Percentiles rank a stretch among this genome's conserved stretches.
Conservation (phyloP, 2,329 filamentous ascomycete species). For the Periconia sp. region DNA sequence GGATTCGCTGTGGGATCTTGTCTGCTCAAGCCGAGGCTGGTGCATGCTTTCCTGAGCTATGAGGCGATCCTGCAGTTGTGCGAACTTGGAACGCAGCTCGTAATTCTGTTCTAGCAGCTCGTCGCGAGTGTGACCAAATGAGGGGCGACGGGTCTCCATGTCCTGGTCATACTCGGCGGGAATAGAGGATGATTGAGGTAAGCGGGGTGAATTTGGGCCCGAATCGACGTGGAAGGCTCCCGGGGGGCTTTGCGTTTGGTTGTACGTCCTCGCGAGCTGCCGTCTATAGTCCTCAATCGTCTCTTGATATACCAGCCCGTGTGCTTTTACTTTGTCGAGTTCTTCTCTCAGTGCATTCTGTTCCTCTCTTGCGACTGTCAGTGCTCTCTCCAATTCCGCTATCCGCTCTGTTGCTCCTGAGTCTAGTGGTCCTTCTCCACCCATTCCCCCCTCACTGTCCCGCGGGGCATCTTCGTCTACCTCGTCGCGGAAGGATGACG, state of each 20-base stretch:
- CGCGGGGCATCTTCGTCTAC: not conserved
- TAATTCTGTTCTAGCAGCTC: constrained; percentile 30
- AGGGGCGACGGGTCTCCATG: constrained; percentile 6
- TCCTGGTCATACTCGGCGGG: constrained; percentile 14
- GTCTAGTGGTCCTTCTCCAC: constrained; percentile 10
- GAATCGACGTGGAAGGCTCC: constrained; percentile 8
- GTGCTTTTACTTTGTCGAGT: constrained; percentile 28
- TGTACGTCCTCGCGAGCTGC: constrained; percentile 18
- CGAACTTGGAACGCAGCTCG: constrained; percentile 28
- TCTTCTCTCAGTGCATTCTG: constrained; percentile 31
- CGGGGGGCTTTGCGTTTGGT: constrained; percentile 5
- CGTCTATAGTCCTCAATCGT: constrained; percentile 25
- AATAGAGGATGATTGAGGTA: constrained; percentile 4
- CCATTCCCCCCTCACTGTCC: constrained; percentile 1
- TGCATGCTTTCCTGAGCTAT: constrained; percentile 20
- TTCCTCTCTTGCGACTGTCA: constrained; percentile 29
- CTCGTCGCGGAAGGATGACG: not conserved
- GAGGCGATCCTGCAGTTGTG: constrained; percentile 33
- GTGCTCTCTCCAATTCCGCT: constrained; percentile 33
- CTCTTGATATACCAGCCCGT: constrained; percentile 23
- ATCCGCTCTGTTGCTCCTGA: constrained; percentile 21
- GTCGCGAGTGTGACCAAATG: constrained; percentile 9
- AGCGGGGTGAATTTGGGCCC: constrained; percentile 7
- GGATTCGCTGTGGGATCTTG: constrained; percentile 6
- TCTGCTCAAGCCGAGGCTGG: constrained; percentile 16